Evolutionary conservation across 768 basidiomycete species (phyloP).

Genomic region (Boletus pseudopeckii): DNA sequence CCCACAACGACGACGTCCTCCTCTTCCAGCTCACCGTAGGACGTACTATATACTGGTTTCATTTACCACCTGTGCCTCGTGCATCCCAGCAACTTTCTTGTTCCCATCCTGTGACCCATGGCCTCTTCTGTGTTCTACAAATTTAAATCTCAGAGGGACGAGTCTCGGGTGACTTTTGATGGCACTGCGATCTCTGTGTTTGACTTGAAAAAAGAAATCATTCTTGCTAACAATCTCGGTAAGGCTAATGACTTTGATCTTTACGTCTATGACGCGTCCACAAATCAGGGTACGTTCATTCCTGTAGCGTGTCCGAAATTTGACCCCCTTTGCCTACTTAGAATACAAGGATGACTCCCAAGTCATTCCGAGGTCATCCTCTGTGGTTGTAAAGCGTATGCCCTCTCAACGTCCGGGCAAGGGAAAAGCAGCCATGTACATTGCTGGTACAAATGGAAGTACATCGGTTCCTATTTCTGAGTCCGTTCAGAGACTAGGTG

Average conservation of each 20-base stretch:
- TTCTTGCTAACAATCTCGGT: slow-evolving; percentile 91
- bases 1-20: slow-evolving; percentile 16
- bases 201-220: slow-evolving; percentile 98
- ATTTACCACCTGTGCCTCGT: slow-evolving; percentile 10
- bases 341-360: slow-evolving; percentile 91
- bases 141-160: slow-evolving; percentile 93
- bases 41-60: slow-evolving; percentile 21
- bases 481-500: slow-evolving; percentile 38
- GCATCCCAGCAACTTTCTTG: slow-evolving; percentile 12
- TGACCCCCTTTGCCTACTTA: slow-evolving; percentile 30
- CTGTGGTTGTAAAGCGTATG: slow-evolving; percentile 88
- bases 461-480: slow-evolving; percentile 48
- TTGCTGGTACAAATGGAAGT: slow-evolving; percentile 45
- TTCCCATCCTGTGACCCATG: slow-evolving; percentile 40
- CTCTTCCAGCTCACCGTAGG: slow-evolving; percentile 15
- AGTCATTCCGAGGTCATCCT: slow-evolving; percentile 92
- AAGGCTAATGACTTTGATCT: slow-evolving; percentile 98
- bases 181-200: slow-evolving; percentile 99
- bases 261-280: slow-evolving; percentile 75
- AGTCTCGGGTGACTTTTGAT: slow-evolving; percentile 95
- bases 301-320: neutral
- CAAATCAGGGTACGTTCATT: slow-evolving; percentile 73
- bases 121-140: slow-evolving; percentile 97
- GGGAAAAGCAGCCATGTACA: slow-evolving; percentile 77
- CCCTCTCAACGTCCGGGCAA: slow-evolving; percentile 79